Percentiles rank a stretch among this genome's conserved stretches.
phyloP scores from a whole-genome alignment of 108 stramenopile species.

The Skeletonema marinoi region DNA sequence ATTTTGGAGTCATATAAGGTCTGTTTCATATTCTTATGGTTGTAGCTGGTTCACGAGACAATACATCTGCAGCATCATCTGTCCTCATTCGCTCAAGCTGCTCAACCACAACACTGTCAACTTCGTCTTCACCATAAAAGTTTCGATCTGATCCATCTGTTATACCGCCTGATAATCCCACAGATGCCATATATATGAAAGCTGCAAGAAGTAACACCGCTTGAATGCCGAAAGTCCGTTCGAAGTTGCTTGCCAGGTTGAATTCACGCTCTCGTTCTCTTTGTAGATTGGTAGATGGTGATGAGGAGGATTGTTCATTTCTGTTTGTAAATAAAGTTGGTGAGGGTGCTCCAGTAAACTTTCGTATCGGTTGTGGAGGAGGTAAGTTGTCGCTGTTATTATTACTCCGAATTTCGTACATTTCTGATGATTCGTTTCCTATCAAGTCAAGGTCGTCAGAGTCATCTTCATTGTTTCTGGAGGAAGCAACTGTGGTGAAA shows the following conservation, averaged over 20 bases:
- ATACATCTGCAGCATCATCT: constrained; percentile 19
- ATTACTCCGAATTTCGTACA: not conserved
- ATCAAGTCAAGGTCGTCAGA: not conserved
- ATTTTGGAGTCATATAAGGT: not conserved
- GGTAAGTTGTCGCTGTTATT: not conserved
- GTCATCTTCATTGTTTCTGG: not conserved
- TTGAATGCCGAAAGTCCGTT: constrained; percentile 20
- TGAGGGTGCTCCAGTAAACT: constrained; percentile 17
- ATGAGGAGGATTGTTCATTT: not conserved
- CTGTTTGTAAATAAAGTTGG: constrained; percentile 10
- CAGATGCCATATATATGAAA: not conserved
- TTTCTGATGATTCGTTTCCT: not conserved
- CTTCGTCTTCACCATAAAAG: constrained; percentile 27
- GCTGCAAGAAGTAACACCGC: constrained; percentile 10
- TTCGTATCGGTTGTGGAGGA: constrained; percentile 9
- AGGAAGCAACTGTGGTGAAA: not conserved
- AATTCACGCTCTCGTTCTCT: constrained; percentile 25
- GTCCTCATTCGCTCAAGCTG: constrained; percentile 17
- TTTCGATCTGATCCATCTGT: constrained; percentile 24
- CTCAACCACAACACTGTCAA: constrained; percentile 22
- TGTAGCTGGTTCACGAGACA: not conserved
- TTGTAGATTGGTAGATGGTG: constrained; percentile 12
- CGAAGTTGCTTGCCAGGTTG: constrained; percentile 23
- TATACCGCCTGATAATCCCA: constrained; percentile 28
- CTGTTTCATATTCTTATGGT: not conserved